Conservation (phyloP, 176 grass and related monocot genomes). For the Elymus sibiricus region DNA sequence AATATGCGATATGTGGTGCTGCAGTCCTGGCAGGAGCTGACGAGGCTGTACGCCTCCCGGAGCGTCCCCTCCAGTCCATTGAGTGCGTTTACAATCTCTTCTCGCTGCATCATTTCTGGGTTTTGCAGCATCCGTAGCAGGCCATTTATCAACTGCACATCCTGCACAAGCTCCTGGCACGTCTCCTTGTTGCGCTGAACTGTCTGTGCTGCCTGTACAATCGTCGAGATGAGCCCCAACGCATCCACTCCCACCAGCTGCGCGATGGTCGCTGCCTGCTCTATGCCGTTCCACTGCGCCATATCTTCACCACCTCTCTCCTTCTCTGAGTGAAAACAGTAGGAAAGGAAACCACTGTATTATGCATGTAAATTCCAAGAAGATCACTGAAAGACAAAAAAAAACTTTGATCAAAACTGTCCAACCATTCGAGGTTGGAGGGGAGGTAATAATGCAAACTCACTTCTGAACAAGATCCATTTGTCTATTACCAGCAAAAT, state of each 20-base stretch:
- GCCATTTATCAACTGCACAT: constrained; percentile 24
- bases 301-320: neutral
- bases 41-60: constrained; percentile 1
- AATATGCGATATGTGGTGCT: constrained; percentile 1
- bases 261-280: neutral
- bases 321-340: too few relatives aligned
- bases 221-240: constrained; percentile 33
- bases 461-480: too few relatives aligned
- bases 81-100: constrained; percentile 9
- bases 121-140: constrained; percentile 25
- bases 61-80: constrained; percentile 28
- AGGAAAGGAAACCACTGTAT: too few relatives aligned
- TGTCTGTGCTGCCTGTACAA: constrained; percentile 18
- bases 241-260: constrained; percentile 46
- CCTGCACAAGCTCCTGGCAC: constrained; percentile 25
- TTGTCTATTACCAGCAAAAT: too few relatives aligned
- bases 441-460: too few relatives aligned
- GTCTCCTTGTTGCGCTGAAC: constrained; percentile 30
- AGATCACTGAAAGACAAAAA: too few relatives aligned
- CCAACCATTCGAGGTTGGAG: too few relatives aligned
- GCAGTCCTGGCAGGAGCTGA: constrained; percentile 22
- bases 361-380: too few relatives aligned
- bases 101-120: constrained; percentile 20
- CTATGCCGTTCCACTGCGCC: neutral
- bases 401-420: too few relatives aligned